Evolutionary conservation across 495 filamentous ascomycete genomes (phyloP).

Genomic region (Opeltia flavorubescens): DNA sequence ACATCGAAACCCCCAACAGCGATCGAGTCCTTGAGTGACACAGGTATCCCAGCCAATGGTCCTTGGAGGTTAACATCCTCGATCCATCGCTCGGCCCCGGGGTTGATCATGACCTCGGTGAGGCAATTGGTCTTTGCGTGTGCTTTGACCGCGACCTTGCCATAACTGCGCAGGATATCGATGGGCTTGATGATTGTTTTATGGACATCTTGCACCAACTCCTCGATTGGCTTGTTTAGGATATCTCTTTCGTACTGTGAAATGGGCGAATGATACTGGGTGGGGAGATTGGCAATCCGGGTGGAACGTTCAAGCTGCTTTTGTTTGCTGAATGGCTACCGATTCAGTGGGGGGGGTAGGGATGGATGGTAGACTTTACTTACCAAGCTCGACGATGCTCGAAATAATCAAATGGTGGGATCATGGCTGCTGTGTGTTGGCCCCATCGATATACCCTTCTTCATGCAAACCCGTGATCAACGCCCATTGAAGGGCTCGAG

Average conservation of each 20-base stretch:
- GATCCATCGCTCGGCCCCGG: slow-evolving; percentile 67
- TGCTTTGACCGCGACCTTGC: slow-evolving; percentile 73
- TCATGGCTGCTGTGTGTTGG: slow-evolving; percentile 21
- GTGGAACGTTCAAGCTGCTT: slow-evolving; percentile 65
- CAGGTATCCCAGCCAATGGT: slow-evolving; percentile 77
- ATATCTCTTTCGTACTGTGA: slow-evolving; percentile 45
- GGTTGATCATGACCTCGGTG: slow-evolving; percentile 68
- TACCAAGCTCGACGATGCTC: slow-evolving; percentile 41
- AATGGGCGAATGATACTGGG: slow-evolving; percentile 50
- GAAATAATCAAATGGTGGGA: slow-evolving; percentile 46
- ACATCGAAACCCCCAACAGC: slow-evolving; percentile 77
- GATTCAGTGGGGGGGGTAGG: not conserved
- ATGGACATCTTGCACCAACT: slow-evolving; percentile 68
- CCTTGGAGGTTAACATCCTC: slow-evolving; percentile 63
- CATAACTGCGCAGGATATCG: slow-evolving; percentile 76
- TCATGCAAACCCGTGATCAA: no score
- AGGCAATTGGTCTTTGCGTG: slow-evolving; percentile 83
- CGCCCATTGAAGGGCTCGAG: no score
- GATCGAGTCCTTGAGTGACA: slow-evolving; percentile 81
- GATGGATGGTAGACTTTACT: slow-evolving; percentile 5
- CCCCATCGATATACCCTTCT: no score
- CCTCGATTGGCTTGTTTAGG: slow-evolving; percentile 58
- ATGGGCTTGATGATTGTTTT: slow-evolving; percentile 45
- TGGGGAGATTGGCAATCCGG: slow-evolving; percentile 51
- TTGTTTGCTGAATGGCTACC: slow-evolving; percentile 38